These are phyloP conservation scores for Blastobotrys mokoenaii DNA, from an alignment of 805 yeast species.

Conservation along the genomic window DNA sequence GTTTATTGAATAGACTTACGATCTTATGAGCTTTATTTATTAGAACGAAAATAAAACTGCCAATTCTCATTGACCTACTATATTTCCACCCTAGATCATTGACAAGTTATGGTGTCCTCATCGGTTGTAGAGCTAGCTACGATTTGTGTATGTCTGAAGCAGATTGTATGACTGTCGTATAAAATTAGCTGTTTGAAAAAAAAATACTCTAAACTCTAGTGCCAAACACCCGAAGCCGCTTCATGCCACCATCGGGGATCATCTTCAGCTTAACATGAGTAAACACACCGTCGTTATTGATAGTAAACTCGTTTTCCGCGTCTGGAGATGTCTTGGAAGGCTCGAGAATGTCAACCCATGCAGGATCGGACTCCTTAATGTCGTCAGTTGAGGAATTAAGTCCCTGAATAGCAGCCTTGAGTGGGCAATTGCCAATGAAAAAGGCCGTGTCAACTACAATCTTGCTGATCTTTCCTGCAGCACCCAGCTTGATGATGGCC, in stretches of 20 bases:
- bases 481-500: slow-evolving; percentile 81
- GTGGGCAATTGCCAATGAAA: slow-evolving; percentile 92
- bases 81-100: neutral
- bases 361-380: slow-evolving; percentile 33
- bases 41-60: neutral
- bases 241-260: slow-evolving; percentile 96
- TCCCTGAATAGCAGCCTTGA: slow-evolving; percentile 62
- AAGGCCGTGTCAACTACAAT: slow-evolving; percentile 86
- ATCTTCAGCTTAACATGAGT: slow-evolving; percentile 74
- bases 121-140: no score
- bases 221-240: slow-evolving; percentile 81
- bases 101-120: no score
- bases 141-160: no score
- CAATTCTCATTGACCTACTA: neutral
- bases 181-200: no score
- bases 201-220: slow-evolving; percentile 2
- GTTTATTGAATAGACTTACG: no score
- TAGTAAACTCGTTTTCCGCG: slow-evolving; percentile 54
- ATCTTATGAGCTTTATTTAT: neutral
- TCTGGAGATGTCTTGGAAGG: slow-evolving; percentile 77
- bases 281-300: slow-evolving; percentile 27
- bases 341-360: slow-evolving; percentile 60
- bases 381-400: slow-evolving; percentile 29
- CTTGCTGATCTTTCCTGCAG: slow-evolving; percentile 44
- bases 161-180: no score